phyloP scores from a whole-genome alignment of 2,329 filamentous ascomycete species.

The Fusarium scirpi region DNA sequence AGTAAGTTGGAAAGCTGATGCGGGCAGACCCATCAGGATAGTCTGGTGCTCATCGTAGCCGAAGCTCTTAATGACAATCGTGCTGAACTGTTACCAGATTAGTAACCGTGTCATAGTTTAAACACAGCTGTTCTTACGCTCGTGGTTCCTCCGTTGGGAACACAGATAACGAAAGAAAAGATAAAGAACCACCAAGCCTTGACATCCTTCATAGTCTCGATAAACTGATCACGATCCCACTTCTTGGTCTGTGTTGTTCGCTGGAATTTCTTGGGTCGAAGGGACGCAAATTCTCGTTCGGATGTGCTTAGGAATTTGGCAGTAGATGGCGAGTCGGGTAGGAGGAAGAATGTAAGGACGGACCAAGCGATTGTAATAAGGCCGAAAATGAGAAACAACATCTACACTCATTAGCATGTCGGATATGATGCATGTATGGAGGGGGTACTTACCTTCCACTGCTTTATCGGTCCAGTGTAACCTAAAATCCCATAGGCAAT shows the following conservation, averaged over 20 bases:
- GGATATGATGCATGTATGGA: accelerated
- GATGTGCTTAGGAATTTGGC: slow-evolving; percentile 6
- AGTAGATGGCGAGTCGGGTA: neutral
- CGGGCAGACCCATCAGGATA: slow-evolving; percentile 17
- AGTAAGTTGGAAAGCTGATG: slow-evolving; percentile 12
- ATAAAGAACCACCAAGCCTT: slow-evolving; percentile 24
- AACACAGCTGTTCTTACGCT: neutral
- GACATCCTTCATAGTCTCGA: slow-evolving; percentile 15
- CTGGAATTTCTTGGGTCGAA: slow-evolving; percentile 15
- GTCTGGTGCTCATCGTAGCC: slow-evolving; percentile 21
- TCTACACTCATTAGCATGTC: neutral
- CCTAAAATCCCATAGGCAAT: slow-evolving; percentile 15
- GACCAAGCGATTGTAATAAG: slow-evolving; percentile 22
- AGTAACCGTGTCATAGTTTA: too few relatives aligned
- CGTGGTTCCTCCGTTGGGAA: slow-evolving; percentile 1
- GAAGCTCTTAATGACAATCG: slow-evolving; percentile 17
- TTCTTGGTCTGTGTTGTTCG: slow-evolving; percentile 22
- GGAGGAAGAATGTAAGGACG: neutral
- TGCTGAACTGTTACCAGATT: slow-evolving; percentile 3
- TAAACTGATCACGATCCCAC: slow-evolving; percentile 1
- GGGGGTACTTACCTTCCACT: slow-evolving; percentile 1
- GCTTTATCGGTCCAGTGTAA: neutral
- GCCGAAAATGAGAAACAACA: slow-evolving; percentile 14
- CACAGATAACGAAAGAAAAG: slow-evolving; percentile 21
- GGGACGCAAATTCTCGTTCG: slow-evolving; percentile 12